Evolutionary conservation across 2,329 filamentous ascomycete species (phyloP).

Genomic region (Cladorrhinum sp.): DNA sequence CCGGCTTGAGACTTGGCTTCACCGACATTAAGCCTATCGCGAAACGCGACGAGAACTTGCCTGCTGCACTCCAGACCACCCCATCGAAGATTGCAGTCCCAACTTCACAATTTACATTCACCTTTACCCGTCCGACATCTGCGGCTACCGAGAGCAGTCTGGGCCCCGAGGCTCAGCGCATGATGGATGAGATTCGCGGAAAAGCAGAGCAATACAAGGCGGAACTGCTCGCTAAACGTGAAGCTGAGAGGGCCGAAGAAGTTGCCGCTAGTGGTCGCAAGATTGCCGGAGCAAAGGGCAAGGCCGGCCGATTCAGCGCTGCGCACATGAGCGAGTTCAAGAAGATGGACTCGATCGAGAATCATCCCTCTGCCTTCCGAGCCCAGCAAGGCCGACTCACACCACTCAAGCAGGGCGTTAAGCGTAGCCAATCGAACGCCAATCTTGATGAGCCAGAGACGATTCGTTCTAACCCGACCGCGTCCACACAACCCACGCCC

Average conservation of each 20-base stretch:
- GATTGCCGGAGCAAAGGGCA: constrained; percentile 77
- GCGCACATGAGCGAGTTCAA: constrained; percentile 85
- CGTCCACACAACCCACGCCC: constrained; percentile 29
- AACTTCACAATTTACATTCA: constrained; percentile 64
- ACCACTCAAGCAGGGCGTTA: constrained; percentile 48
- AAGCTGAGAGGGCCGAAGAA: constrained; percentile 50
- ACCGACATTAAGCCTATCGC: constrained; percentile 64
- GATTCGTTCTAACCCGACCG: constrained; percentile 19
- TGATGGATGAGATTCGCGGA: constrained; percentile 67
- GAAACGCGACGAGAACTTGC: constrained; percentile 40
- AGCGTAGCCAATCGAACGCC: constrained; percentile 49
- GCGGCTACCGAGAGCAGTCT: constrained; percentile 46
- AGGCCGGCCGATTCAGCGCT: constrained; percentile 75
- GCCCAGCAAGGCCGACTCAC: constrained; percentile 53
- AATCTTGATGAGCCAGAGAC: constrained; percentile 56
- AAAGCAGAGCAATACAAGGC: constrained; percentile 70
- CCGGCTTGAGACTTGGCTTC: constrained; percentile 79
- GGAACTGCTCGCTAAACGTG: constrained; percentile 60
- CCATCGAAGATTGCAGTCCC: constrained; percentile 58
- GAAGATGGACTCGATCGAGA: constrained; percentile 96
- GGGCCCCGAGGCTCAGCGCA: constrained; percentile 57
- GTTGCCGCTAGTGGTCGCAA: constrained; percentile 54
- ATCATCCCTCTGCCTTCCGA: constrained; percentile 77
- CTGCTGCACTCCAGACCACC: constrained; percentile 52
- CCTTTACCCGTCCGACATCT: constrained; percentile 47